Evolutionary conservation across 1,139 yeast genomes (phyloP).

Genomic region (Zhuliangozyma blackwelliae): DNA sequence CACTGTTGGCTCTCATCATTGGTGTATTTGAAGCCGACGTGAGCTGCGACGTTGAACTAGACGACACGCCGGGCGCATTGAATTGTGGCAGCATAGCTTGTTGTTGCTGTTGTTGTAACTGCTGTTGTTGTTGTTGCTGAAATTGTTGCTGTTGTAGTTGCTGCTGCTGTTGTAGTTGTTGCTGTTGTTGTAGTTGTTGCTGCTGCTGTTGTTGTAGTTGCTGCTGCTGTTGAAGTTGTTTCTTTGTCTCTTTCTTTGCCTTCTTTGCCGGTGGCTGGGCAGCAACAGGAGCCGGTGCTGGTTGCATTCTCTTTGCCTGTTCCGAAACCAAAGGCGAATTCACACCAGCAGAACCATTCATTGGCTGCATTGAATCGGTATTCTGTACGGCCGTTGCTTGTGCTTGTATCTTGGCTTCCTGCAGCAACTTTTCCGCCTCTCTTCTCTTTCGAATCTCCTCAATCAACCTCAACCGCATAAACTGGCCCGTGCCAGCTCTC

Average conservation of each 20-base stretch:
- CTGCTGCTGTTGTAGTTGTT: constrained; percentile 1
- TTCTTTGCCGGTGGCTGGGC: constrained; percentile 5
- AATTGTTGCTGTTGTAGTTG: constrained; percentile 8
- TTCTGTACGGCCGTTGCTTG: constrained; percentile 19
- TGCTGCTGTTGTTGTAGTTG: too few species aligned
- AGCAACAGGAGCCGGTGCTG: constrained; percentile 3
- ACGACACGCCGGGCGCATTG: neutral
- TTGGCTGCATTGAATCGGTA: constrained; percentile 3
- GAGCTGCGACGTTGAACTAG: constrained; percentile 4
- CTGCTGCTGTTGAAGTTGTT: constrained; percentile 4
- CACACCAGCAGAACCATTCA: constrained; percentile 1
- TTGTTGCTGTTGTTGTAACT: neutral
- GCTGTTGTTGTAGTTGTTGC: too few species aligned
- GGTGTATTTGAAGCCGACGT: constrained; percentile 9
- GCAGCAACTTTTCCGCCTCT: constrained; percentile 42
- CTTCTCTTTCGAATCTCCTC: constrained; percentile 45
- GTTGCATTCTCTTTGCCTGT: constrained; percentile 1
- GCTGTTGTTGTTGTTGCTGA: constrained; percentile 2
- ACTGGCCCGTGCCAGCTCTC: constrained; percentile 34
- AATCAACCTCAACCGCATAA: constrained; percentile 45
- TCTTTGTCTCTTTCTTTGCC: constrained; percentile 6
- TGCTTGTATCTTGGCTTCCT: constrained; percentile 33
- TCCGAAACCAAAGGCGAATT: constrained; percentile 4
- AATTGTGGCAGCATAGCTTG: neutral
- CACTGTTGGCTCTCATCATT: constrained; percentile 8